Evolutionary conservation across 495 filamentous ascomycete species (phyloP), one percentile per base, ranked within the genome.

Genomic region (Neurospora terricola): DNA sequence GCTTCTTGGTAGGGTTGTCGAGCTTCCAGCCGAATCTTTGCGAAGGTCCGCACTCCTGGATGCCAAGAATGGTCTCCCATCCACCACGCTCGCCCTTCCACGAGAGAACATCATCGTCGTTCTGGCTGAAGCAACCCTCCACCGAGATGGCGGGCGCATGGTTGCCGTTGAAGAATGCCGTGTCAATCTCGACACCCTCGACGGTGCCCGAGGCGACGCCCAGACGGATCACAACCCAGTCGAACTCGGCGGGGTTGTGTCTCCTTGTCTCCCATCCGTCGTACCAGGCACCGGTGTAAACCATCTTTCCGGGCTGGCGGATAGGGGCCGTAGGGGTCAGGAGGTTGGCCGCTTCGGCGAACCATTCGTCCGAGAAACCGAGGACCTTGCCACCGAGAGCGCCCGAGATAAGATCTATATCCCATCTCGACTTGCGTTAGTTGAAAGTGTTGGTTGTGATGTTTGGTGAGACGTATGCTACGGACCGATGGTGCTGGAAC

Each of bases 261-360:
- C 94, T 86, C 18, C 94, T 87, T 3, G 94, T 97, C 81, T 98
- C 94, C 94, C 94, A 97, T 34, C 94, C 94, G 79, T 98, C 94
- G 80, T 94, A 97, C 94, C 94, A 98, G 30, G 93, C 92, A 73
- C 94, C 94, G 11, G 93, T 88, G 78, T 91, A 89, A 69, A 94
- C 90, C 86, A 94, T 96, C 81, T 94, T 89, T 72, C 93, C 94
- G 0, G 91, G 90, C 75, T 91, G 89, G 73, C 89, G 87, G 77
- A 97, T 88, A 5, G 94, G 92, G 4, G 91, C 83, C 0, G 88
- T 88, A 1, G 92, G 91, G 18, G 88, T 95, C 71, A 93, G 82
- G 75, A 97, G 88, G 81, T 96, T 97, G 42, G 84, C 82, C 12
- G 94, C 94, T 42, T 90, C 88, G 74, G 93, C 94, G 82, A 97